Base-by-base conservation (phyloP, 1,139 yeast species). In the Candida buenavistaensis region DNA sequence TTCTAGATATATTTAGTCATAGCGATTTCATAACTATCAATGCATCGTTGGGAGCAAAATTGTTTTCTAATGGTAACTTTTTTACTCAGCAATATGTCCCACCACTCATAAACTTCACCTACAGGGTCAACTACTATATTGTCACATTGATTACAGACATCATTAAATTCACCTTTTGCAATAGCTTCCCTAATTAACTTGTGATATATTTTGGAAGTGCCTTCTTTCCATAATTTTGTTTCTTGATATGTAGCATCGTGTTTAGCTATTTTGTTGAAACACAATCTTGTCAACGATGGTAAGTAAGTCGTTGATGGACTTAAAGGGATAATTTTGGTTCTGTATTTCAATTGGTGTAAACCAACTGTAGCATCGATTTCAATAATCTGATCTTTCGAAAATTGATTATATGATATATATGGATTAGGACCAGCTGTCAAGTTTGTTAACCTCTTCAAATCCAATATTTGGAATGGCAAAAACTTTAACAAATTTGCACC, bases 341-440 rank as follows among this genome's bases (percentile, higher is more conserved):
- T 52, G 35, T 40, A 60, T 21, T 38, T 26, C 20, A 36, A 21
- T 35, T 24, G 26, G 22, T 39, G 19, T 12, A 24, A 14, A 30
- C 49, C 10, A 47, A 43, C 9, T 52, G 47, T 6, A 37, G 28
- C 3, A 50, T 45, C n/a, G 43, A 41, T 46, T 4, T 43, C 38
- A 3, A 50, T 43, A 1, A 72, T 70, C 42, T 62, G 60, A 4
- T 15, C 14, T 3, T 15, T 14, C 3, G 36, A 25, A 19, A 29
- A 29, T 1, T 47, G 52, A 4, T 64, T 54, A 7, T 65, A 52
- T 8, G 50, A 40, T 9, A 62, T 30, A 36, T 51, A 68, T 2
- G 75, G 73, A 39, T 70, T 70, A 3, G 76, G 76, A 1, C 76
- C 74, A 3, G 74, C 69, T 23, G 65, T 53, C 30, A 70, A 64